Conservation (phyloP, 2,329 filamentous ascomycete species). For the Setomelanomma holmii region DNA sequence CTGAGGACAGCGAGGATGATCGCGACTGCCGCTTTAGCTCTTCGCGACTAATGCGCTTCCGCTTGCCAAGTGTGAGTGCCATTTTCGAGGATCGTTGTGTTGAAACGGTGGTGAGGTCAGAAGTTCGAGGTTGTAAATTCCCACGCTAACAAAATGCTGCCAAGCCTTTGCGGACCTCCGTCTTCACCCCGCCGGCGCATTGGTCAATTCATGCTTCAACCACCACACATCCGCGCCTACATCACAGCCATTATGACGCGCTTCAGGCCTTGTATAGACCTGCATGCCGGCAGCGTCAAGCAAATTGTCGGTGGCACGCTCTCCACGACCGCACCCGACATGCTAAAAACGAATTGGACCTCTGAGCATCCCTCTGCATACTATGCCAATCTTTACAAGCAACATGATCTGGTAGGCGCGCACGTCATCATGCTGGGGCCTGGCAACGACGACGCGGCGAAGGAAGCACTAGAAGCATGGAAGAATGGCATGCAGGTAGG, state of each 20-base stretch:
- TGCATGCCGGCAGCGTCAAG: constrained; percentile 97
- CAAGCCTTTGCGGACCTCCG: constrained; percentile 28
- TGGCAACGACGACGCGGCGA: constrained; percentile 81
- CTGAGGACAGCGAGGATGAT: constrained; percentile 36
- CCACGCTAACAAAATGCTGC: constrained; percentile 9
- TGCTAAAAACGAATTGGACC: constrained; percentile 88
- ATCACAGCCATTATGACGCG: constrained; percentile 72
- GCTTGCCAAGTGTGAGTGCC: constrained; percentile 54
- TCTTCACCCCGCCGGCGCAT: constrained; percentile 26
- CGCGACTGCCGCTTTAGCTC: constrained; percentile 36
- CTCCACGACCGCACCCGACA: constrained; percentile 36
- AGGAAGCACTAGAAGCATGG: constrained; percentile 80
- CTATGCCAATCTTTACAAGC: constrained; percentile 82
- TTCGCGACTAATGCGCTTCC: constrained; percentile 51
- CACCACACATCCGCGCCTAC: not conserved
- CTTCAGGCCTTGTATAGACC: constrained; percentile 95
- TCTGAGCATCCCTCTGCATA: constrained; percentile 81
- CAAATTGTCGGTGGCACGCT: constrained; percentile 97
- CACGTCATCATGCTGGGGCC: constrained; percentile 98
- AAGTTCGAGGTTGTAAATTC: not conserved
- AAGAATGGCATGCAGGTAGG: constrained; percentile 83
- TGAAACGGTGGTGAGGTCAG: not conserved
- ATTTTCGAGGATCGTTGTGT: constrained; percentile 28
- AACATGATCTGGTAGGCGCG: constrained; percentile 75
- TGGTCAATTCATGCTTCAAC: not conserved